These are phyloP conservation scores for Pseudozyma hubeiensis DNA, from an alignment of 1,284 basidiomycete species.

Conservation along the genomic window DNA sequence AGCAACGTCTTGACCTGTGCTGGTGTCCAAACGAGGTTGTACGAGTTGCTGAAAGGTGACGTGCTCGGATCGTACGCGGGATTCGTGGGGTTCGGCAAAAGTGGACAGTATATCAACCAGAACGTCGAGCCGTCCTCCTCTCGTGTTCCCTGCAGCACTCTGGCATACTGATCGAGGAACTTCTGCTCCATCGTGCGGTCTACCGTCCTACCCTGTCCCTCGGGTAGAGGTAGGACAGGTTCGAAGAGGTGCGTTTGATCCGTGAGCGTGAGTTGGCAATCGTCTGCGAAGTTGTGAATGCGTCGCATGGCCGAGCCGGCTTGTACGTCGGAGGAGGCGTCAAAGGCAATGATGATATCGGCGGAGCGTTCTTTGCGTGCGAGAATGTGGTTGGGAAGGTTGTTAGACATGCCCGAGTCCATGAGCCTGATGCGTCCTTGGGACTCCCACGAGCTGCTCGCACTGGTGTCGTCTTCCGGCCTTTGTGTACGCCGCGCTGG, in stretches of 20 bases:
- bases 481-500: not conserved
- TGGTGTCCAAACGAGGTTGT: conserved; percentile 65
- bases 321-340: conserved; percentile 66
- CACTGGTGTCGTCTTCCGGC: not conserved
- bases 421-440: conserved; percentile 59
- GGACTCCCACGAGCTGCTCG: conserved; percentile 41
- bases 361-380: conserved; percentile 49
- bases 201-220: not conserved
- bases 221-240: not conserved
- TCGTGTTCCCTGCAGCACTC: conserved; percentile 23
- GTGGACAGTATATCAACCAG: conserved; percentile 60
- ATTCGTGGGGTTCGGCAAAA: conserved; percentile 55
- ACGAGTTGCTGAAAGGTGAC: conserved; percentile 60
- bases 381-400: conserved; percentile 65
- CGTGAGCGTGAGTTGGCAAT: conserved; percentile 42
- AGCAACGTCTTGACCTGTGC: conserved; percentile 58
- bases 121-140: conserved; percentile 32
- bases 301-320: conserved; percentile 57
- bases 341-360: conserved; percentile 64
- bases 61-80: conserved; percentile 60
- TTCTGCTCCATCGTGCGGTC: conserved; percentile 20
- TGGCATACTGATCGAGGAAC: conserved; percentile 49
- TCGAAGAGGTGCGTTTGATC: conserved; percentile 29
- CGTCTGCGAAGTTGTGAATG: conserved; percentile 60
- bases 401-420: conserved; percentile 66